Conservation (phyloP, 2,329 filamentous ascomycete species). For the Fusarium verticillioides region DNA sequence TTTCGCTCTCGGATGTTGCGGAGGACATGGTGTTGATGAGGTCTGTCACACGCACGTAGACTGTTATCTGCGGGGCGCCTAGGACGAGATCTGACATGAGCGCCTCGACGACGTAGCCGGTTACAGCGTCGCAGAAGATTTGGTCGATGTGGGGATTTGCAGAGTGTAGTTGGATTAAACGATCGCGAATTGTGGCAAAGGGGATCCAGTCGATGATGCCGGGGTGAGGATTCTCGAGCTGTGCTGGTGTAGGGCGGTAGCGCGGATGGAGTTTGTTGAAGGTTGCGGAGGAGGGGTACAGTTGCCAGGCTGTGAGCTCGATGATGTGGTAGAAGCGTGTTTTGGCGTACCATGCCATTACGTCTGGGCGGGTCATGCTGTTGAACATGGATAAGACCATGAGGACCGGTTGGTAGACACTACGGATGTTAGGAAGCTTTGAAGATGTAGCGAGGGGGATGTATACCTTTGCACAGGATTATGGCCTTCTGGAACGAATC, state of each 20-base stretch:
- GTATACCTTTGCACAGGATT: constrained; percentile 29
- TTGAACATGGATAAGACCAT: constrained; percentile 51
- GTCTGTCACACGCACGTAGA: constrained; percentile 47
- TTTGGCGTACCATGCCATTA: constrained; percentile 55
- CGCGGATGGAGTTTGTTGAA: constrained; percentile 44
- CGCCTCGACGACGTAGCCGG: constrained; percentile 47
- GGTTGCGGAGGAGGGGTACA: constrained; percentile 44
- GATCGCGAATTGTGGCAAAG: constrained; percentile 45
- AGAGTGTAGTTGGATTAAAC: constrained; percentile 45
- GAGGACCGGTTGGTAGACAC: constrained; percentile 45
- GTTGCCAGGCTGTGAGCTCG: constrained; percentile 49
- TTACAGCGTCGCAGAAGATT: constrained; percentile 50
- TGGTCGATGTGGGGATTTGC: constrained; percentile 48
- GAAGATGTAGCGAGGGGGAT: rapidly evolving
- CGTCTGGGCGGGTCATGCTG: constrained; percentile 49
- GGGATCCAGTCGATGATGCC: constrained; percentile 49
- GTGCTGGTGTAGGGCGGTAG: constrained; percentile 44
- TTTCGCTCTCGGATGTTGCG: neutral
- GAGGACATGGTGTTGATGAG: constrained; percentile 45
- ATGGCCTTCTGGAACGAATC: constrained; percentile 20
- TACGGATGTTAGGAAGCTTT: neutral
- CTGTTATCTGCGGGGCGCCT: constrained; percentile 40
- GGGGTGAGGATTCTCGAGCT: constrained; percentile 42
- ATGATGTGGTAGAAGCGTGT: constrained; percentile 50
- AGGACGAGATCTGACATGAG: constrained; percentile 45